Percentiles rank a stretch among this genome's conserved stretches.
phyloP scores from a whole-genome alignment of 331 rosid genomes.

The Malus hybrid region DNA sequence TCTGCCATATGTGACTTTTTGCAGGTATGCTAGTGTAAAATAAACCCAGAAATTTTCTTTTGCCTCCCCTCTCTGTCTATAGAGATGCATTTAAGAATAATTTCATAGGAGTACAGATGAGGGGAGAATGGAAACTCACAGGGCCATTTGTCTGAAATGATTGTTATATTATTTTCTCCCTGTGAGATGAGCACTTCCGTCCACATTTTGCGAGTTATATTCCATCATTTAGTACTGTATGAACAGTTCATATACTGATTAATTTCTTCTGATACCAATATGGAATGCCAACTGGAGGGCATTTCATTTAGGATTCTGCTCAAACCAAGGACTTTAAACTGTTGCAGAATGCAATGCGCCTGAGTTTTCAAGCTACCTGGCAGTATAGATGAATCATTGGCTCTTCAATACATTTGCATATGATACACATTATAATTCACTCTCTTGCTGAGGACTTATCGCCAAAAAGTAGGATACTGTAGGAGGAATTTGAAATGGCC shows the following conservation, averaged over 20 bases:
- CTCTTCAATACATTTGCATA: not conserved
- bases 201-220: not conserved
- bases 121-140: not conserved
- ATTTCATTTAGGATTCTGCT: not conserved
- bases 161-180: not conserved
- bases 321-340: not conserved
- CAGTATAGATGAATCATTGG: not conserved
- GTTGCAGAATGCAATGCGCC: not conserved
- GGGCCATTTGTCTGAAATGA: not conserved
- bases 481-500: not conserved
- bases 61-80: not conserved
- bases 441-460: too few relatives aligned
- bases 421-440: too few relatives aligned
- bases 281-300: not conserved
- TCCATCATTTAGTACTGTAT: not conserved
- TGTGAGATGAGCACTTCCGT: not conserved
- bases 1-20: conserved; percentile 73
- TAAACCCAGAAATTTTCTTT: not conserved
- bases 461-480: not conserved
- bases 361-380: not conserved
- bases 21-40: conserved; percentile 44
- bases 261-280: not conserved
- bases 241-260: not conserved
- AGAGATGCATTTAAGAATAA: not conserved
- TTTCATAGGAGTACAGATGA: not conserved